Evolutionary conservation across 2,329 filamentous ascomycete genomes (phyloP), one percentile per base, ranked within the genome.

Genomic region (Arthroderma uncinatum): DNA sequence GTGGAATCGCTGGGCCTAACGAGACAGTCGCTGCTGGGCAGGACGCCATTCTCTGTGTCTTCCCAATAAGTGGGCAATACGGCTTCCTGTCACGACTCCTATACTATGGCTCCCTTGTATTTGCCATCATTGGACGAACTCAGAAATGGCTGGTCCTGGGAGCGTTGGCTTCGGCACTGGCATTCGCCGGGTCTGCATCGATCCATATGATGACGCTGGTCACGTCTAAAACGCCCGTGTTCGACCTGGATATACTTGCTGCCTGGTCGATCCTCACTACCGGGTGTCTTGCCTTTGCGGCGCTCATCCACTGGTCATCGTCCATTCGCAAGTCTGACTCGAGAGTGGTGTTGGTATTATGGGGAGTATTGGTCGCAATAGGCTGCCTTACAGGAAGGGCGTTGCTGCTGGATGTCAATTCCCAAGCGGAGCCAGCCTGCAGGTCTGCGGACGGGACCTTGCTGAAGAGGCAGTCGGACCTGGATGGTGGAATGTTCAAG

Each of bases 71-170:
- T 21, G 64, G 66, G n/a, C 58, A 61, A 44, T 67, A 68, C 50
- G 63, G 64, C 47, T 56, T 64, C 19, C 64, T 67, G 6, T 61
- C 61, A 19, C 64, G 65, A 23, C 47, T 66, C 12, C 57, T 68
- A 7, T 68, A 66, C 60, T 67, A 67, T 57, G 59, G 62, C 21
- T 63, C 64, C 6, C 63, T 68, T 5, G 53, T 66, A 19, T 62
- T 66, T 47, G 64, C 64, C 16, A 65, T 68, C 53, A 60, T 67
- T 48, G 64, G 63, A 23, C 60, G 62, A 8, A 59, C 59, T n/a
- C 61, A 62, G n/a, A 62, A 60, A 62, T 68, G 65, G 65, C 63
- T 68, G 40, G 62, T 66, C 52, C 61, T 65, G 21, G 65, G 65
- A 10, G 66, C 65, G 39, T 62, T 67, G 37, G 64, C 64, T 12